These are phyloP conservation scores for Pleurotus eryngii DNA, from an alignment of 768 basidiomycete species.

Conservation along the genomic window DNA sequence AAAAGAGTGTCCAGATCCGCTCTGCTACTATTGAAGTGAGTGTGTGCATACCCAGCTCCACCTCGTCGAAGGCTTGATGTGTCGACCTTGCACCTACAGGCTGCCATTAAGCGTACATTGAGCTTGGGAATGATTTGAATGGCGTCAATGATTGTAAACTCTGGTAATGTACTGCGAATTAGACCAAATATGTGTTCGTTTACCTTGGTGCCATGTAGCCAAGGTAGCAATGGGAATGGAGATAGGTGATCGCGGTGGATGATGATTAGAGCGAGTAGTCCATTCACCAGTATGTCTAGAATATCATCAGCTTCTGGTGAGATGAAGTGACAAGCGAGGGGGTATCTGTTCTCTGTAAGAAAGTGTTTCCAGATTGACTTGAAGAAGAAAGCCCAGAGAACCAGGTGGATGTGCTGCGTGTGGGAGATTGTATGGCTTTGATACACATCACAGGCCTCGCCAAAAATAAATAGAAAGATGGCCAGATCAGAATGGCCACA, in stretches of 20 bases:
- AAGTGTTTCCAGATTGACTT: conserved; percentile 24
- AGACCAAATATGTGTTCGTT: conserved; percentile 33
- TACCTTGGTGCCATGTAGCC: conserved; percentile 26
- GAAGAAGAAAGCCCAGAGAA: conserved; percentile 27
- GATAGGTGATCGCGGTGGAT: conserved; percentile 24
- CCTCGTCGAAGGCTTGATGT: conserved; percentile 15
- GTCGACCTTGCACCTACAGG: conserved; percentile 6
- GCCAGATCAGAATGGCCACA: conserved; percentile 17
- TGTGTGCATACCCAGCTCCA: conserved; percentile 24
- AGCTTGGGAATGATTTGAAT: conserved; percentile 24
- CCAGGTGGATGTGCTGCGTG: conserved; percentile 24
- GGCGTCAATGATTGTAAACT: conserved; percentile 32
- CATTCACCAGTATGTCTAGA: conserved; percentile 23
- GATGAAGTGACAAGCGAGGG: conserved; percentile 22
- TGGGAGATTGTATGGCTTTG: conserved; percentile 28
- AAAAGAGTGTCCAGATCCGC: conserved; percentile 16
- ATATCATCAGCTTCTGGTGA: conserved; percentile 31
- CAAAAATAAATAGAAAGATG: conserved; percentile 36
- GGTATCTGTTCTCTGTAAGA: conserved; percentile 17
- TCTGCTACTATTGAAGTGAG: conserved; percentile 19
- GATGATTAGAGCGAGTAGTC: conserved; percentile 20
- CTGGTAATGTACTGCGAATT: conserved; percentile 23
- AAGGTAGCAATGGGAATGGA: conserved; percentile 25
- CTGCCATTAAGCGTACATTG: conserved; percentile 19
- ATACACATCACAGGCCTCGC: conserved; percentile 33